A percentile compares a stretch with the other conserved stretches of the same genome.
phyloP scores from a whole-genome alignment of 2,329 filamentous ascomycete species.

The Colletotrichum falcatum region DNA sequence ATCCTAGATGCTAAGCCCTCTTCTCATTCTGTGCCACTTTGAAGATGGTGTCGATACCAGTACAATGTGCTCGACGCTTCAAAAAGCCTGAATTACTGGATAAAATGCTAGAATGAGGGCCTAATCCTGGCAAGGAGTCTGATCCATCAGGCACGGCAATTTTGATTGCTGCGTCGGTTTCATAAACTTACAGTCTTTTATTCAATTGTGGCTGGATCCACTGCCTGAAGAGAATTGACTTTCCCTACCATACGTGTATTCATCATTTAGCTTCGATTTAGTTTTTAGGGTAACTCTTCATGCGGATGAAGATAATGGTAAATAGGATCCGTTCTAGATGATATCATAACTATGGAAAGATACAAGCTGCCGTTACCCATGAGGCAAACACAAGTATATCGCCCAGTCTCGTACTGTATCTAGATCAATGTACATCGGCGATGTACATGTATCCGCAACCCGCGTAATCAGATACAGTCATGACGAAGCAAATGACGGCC shows the following conservation, averaged over 20 bases:
- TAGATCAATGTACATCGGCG: neutral
- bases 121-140: neutral
- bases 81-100: neutral
- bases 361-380: accelerated
- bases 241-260: neutral
- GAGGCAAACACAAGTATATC: too few relatives aligned
- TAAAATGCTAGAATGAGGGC: neutral
- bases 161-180: neutral
- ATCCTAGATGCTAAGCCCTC: neutral
- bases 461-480: neutral
- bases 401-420: neutral
- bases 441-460: too few relatives aligned
- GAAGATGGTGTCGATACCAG: neutral
- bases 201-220: neutral
- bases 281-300: neutral
- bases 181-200: too few relatives aligned
- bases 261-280: accelerated
- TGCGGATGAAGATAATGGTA: neutral
- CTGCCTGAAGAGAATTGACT: neutral
- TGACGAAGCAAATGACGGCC: neutral
- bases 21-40: accelerated
- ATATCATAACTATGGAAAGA: neutral
- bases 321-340: neutral
- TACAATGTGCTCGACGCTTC: neutral
- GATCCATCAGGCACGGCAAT: too few relatives aligned